phyloP scores from a whole-genome alignment of 2,329 filamentous ascomycete genomes.

The Fulvia fulva region DNA sequence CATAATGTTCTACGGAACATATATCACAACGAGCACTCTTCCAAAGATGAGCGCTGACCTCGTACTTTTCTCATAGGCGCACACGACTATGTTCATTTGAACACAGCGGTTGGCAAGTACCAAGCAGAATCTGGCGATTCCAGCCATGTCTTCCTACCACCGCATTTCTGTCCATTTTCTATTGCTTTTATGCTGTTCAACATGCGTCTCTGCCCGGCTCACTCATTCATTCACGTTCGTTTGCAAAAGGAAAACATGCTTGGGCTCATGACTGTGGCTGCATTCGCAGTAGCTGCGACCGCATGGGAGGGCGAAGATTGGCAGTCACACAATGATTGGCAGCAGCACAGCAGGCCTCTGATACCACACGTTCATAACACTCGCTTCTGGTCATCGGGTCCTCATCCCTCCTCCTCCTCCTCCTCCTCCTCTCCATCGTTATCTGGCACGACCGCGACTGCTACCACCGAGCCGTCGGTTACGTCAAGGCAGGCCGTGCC shows the following conservation, averaged over 20 bases:
- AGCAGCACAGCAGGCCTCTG: not conserved
- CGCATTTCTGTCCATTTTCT: not conserved
- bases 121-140: too few relatives aligned
- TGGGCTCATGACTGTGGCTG: constrained; percentile 1
- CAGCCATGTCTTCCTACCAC: not conserved
- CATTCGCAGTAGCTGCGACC: constrained; percentile 3
- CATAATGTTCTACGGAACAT: too few relatives aligned
- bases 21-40: too few relatives aligned
- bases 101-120: too few relatives aligned
- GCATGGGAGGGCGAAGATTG: not conserved
- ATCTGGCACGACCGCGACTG: too few relatives aligned
- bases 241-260: not conserved
- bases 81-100: too few relatives aligned
- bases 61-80: too few relatives aligned
- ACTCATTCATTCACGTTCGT: not conserved
- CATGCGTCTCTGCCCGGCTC: not conserved
- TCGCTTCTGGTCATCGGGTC: not conserved
- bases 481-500: too few relatives aligned
- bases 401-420: not conserved
- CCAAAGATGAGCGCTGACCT: too few relatives aligned
- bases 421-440: too few relatives aligned
- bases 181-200: not conserved
- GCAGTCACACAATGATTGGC: not conserved
- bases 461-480: too few relatives aligned
- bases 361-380: not conserved